These are phyloP conservation scores for Ceratocystis smalleyi DNA, from an alignment of 2,329 filamentous ascomycete species.

Conservation along the genomic window DNA sequence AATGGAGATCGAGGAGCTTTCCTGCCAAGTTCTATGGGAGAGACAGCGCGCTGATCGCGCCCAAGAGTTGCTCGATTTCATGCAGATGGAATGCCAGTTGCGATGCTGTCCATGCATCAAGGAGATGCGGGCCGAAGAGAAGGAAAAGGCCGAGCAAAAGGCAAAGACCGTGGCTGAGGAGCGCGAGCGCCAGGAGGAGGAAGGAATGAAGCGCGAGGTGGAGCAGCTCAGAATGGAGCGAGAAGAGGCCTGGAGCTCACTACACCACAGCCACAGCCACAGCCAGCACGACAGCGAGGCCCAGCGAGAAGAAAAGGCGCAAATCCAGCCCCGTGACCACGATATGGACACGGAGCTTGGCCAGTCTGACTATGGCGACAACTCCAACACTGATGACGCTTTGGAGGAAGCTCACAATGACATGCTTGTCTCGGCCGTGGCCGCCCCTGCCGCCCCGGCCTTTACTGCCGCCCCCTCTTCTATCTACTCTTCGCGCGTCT, in stretches of 20 bases:
- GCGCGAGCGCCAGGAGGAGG: conserved; percentile 4
- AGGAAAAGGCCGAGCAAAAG: background rate
- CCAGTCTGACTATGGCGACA: background rate
- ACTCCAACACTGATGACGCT: background rate
- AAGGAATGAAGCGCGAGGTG: conserved; percentile 17
- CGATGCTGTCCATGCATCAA: conserved; percentile 38
- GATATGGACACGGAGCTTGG: background rate
- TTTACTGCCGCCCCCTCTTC: background rate
- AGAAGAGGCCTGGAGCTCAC: conserved; percentile 2
- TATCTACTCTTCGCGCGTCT: background rate
- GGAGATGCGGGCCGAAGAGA: conserved; percentile 12
- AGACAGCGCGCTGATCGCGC: conserved; percentile 51
- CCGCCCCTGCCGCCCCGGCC: background rate
- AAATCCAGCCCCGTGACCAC: background rate
- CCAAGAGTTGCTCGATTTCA: conserved; percentile 57
- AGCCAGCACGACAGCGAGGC: background rate
- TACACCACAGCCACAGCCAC: background rate
- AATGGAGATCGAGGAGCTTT: conserved; percentile 43
- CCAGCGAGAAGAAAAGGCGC: background rate
- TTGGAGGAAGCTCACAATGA: background rate
- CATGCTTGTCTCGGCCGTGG: background rate
- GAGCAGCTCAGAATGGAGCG: conserved; percentile 13
- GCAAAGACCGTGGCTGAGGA: background rate
- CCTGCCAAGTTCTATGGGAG: conserved; percentile 39
- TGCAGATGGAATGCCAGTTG: conserved; percentile 59